Conservation (phyloP, 495 filamentous ascomycete species). For the Penicillium angulare region DNA sequence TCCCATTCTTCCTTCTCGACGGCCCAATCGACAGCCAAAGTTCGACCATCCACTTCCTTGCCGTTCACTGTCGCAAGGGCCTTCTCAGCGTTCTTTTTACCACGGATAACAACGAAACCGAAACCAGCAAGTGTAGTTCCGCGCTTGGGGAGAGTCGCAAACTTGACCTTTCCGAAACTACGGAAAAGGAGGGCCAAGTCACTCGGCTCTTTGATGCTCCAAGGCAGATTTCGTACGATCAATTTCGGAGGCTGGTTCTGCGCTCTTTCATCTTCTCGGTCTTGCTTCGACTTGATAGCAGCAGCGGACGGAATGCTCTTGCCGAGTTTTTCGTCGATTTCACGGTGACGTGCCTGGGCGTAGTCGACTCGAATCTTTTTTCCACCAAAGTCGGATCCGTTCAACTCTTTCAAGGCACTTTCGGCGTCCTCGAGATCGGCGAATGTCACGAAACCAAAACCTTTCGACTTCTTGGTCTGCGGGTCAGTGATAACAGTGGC, state of each 20-base stretch:
- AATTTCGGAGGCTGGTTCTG: conserved; percentile 69
- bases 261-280: conserved; percentile 55
- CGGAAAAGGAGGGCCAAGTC: conserved; percentile 74
- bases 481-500: conserved; percentile 82
- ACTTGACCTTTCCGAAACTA: conserved; percentile 87
- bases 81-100: conserved; percentile 87
- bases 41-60: conserved; percentile 81
- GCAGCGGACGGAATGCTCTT: conserved; percentile 49
- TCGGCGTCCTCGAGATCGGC: conserved; percentile 88
- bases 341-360: conserved; percentile 80
- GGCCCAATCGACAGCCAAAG: conserved; percentile 91
- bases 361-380: conserved; percentile 82
- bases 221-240: conserved; percentile 93
- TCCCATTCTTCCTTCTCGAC: conserved; percentile 90
- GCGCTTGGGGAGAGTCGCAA: conserved; percentile 73
- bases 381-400: conserved; percentile 70
- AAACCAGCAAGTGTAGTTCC: conserved; percentile 77
- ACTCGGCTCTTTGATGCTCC: conserved; percentile 86
- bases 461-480: conserved; percentile 77
- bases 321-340: conserved; percentile 50
- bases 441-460: conserved; percentile 96
- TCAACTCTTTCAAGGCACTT: conserved; percentile 72
- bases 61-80: conserved; percentile 84
- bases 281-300: conserved; percentile 53
- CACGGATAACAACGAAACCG: conserved; percentile 86